Evolutionary conservation across 2,329 filamentous ascomycete genomes (phyloP), one percentile per base, ranked within the genome.

Genomic region (Penicillium rolfsii): DNA sequence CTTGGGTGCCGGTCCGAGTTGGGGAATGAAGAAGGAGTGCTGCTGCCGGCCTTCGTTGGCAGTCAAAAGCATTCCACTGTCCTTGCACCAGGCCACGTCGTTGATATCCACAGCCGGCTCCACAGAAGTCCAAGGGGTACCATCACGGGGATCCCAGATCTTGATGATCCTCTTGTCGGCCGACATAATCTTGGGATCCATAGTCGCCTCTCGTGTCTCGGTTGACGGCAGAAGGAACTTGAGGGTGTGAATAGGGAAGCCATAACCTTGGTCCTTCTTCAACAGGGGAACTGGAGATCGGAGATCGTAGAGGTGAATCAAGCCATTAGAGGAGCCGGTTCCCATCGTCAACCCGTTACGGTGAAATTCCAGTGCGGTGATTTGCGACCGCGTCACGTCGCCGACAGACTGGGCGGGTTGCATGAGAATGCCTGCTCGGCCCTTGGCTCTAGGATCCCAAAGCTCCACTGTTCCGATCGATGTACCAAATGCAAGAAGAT

Each of bases 141-240:
- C 95, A 60, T 89, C 88, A 36, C 84, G 80, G 62, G 91, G 87
- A 70, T 97, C 92, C 92, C 94, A 99, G 49, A 99, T 87, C 79
- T 99, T 99, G 81, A 99, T 96, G 68, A 97, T 96, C 64, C 91
- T 87, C 79, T 96, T 97, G 78, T 99, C 96, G 7, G 93, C 88
- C 1, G 93, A 96, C 63, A 98, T 82, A 22, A 99, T 88, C 78
- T 97, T 97, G 5, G 84, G 82, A 40, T 87, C 84, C 49, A 81
- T 74, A 22, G 81, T 83, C 74, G 91, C 91, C 64, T 93, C 89
- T 50, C 90, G 87, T 0, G 89, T 90, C 12, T 85, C 83, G 7
- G 87, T 90, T 11, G 90, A 91, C 70, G 82, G 77, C 11, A 82
- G 80, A 45, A 90, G 80, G 74, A 88, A 89, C 61, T 85, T 83